phyloP scores from a whole-genome alignment of 2,329 filamentous ascomycete species.

The Diaporthe batatas region DNA sequence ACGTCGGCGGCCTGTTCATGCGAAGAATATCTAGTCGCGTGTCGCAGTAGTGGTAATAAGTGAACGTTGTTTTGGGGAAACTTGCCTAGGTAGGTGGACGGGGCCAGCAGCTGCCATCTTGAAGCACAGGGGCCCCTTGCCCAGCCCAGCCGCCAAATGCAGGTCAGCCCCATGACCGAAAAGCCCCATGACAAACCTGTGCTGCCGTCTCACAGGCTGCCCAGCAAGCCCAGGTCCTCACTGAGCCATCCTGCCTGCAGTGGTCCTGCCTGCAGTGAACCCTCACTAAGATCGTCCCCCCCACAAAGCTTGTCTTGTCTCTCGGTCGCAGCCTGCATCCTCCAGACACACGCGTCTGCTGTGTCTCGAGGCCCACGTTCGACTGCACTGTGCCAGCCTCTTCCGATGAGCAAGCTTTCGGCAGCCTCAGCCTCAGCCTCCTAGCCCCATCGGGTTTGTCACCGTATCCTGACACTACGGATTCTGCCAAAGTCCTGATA shows the following conservation, averaged over 20 bases:
- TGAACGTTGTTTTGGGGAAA: slow-evolving; percentile 12
- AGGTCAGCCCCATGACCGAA: not conserved
- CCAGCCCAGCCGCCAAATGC: not conserved
- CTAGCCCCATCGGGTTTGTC: not conserved
- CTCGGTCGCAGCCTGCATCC: not conserved
- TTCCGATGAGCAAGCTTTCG: not conserved
- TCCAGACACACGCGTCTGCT: not conserved
- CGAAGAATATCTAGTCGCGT: no score
- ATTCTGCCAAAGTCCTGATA: not conserved
- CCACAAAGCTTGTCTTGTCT: slow-evolving; percentile 31
- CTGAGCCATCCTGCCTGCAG: no score
- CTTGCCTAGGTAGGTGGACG: not conserved
- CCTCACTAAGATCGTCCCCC: slow-evolving; percentile 21
- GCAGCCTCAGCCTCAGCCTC: not conserved
- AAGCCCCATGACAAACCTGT: not conserved
- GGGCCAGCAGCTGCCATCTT: not conserved
- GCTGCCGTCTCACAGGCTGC: not conserved
- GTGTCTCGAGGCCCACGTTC: not conserved
- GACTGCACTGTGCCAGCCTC: not conserved
- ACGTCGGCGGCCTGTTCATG: slow-evolving; percentile 19
- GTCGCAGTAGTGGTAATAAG: not conserved
- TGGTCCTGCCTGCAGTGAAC: slow-evolving; percentile 4
- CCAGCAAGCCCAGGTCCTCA: not conserved
- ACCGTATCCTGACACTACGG: not conserved
- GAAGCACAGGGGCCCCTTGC: slow-evolving; percentile 20